A percentile compares a stretch with the other conserved stretches of the same genome.
Evolutionary conservation across 306 rosid genomes (phyloP).

Genomic region (Phaseolus lunatus): DNA sequence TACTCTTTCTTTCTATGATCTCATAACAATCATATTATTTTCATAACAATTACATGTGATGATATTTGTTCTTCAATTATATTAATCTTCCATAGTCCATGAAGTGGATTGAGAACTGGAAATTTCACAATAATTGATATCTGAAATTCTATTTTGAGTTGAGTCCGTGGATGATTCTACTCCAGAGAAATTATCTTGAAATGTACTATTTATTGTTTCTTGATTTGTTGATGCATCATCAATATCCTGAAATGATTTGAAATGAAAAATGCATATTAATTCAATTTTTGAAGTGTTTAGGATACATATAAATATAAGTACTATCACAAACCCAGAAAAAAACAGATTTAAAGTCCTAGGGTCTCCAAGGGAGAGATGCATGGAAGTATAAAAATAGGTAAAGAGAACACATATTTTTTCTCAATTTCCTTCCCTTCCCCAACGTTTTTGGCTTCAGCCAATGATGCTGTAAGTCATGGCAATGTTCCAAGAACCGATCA

Average conservation of each 20-base stretch:
- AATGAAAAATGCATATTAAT: neutral
- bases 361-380: neutral
- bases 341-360: slow-evolving; percentile 15
- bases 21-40: too few species aligned
- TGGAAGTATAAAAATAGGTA: too few species aligned
- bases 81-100: too few species aligned
- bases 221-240: neutral
- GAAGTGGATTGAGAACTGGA: neutral
- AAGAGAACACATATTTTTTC: neutral
- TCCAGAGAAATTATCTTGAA: neutral
- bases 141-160: neutral
- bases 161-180: slow-evolving; percentile 47
- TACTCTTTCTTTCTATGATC: too few species aligned
- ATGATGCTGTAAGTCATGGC: neutral
- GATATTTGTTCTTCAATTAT: too few species aligned
- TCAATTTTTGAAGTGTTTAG: slow-evolving; percentile 12
- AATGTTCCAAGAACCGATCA: neutral
- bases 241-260: slow-evolving; percentile 42
- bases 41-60: too few species aligned
- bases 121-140: slow-evolving; percentile 2
- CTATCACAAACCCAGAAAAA: neutral
- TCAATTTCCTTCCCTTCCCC: neutral
- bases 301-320: neutral
- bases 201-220: neutral
- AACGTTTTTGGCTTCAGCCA: slow-evolving; percentile 14